These are phyloP conservation scores for Canavalia ensiformis DNA, from an alignment of 306 rosid genomes.

Conservation along the genomic window DNA sequence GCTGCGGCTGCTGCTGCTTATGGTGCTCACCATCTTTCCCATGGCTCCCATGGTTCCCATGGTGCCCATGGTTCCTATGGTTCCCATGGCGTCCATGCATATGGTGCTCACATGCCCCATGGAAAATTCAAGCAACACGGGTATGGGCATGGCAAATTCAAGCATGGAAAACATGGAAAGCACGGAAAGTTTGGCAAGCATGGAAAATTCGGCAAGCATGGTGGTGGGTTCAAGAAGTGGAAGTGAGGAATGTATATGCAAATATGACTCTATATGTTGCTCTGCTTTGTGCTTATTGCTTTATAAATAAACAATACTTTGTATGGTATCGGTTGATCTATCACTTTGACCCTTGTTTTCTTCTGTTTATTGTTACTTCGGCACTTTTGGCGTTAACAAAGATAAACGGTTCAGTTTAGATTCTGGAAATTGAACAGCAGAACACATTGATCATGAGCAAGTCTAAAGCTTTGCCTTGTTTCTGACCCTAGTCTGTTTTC, in stretches of 20 bases:
- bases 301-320: slow-evolving; percentile 45
- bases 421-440: too few species aligned
- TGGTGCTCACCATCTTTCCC: slow-evolving; percentile 56
- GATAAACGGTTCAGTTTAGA: too few species aligned
- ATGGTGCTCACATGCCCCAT: slow-evolving; percentile 20
- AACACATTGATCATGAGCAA: neutral
- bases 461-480: neutral
- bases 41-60: neutral
- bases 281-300: slow-evolving; percentile 33
- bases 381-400: neutral
- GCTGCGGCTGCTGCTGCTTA: slow-evolving; percentile 73
- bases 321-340: neutral
- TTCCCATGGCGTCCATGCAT: slow-evolving; percentile 41
- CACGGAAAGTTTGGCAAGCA: slow-evolving; percentile 25
- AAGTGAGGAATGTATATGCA: slow-evolving; percentile 18
- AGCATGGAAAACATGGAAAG: slow-evolving; percentile 42
- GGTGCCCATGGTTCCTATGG: slow-evolving; percentile 46
- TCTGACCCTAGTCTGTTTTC: slow-evolving; percentile 29
- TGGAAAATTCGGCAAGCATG: slow-evolving; percentile 59
- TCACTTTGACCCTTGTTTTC: neutral
- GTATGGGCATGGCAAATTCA: slow-evolving; percentile 24
- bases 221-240: slow-evolving; percentile 50
- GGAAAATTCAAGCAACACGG: slow-evolving; percentile 38
- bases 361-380: slow-evolving; percentile 30
- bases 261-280: neutral